Conservation (phyloP, 306 rosid species). For the Leucaena leucocephala region DNA sequence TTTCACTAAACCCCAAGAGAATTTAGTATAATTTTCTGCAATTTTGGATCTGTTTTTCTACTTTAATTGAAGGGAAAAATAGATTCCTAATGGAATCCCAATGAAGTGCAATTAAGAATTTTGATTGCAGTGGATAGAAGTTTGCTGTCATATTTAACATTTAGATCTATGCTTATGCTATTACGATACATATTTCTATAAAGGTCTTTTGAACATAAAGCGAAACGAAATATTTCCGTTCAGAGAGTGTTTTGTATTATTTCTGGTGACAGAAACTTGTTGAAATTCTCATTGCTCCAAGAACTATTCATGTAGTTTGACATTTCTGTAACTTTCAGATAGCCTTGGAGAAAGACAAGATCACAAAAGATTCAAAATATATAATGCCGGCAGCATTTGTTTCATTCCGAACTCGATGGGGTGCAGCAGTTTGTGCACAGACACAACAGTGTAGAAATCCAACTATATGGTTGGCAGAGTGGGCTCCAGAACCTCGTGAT, state of each 20-base stretch:
- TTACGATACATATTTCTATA: background rate
- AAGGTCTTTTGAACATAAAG: background rate
- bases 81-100: background rate
- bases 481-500: slow-evolving; percentile 99
- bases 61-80: background rate
- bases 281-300: background rate
- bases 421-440: slow-evolving; percentile 96
- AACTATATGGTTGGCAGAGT: slow-evolving; percentile 85
- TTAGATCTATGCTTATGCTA: background rate
- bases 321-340: slow-evolving; percentile 52
- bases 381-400: slow-evolving; percentile 92
- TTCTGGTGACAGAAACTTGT: slow-evolving; percentile 15
- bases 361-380: slow-evolving; percentile 56
- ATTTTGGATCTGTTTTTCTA: background rate
- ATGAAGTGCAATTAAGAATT: background rate
- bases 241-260: slow-evolving; percentile 19
- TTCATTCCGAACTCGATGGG: slow-evolving; percentile 93
- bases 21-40: background rate
- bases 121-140: background rate
- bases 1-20: background rate
- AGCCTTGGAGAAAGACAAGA: slow-evolving; percentile 64
- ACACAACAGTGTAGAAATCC: slow-evolving; percentile 94
- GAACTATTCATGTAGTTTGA: slow-evolving; percentile 18
- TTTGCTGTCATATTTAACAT: background rate
- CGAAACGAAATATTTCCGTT: background rate